Base-by-base conservation (phyloP, 1,139 yeast genomes). In the Suzukiozyma palmioleophila region DNA sequence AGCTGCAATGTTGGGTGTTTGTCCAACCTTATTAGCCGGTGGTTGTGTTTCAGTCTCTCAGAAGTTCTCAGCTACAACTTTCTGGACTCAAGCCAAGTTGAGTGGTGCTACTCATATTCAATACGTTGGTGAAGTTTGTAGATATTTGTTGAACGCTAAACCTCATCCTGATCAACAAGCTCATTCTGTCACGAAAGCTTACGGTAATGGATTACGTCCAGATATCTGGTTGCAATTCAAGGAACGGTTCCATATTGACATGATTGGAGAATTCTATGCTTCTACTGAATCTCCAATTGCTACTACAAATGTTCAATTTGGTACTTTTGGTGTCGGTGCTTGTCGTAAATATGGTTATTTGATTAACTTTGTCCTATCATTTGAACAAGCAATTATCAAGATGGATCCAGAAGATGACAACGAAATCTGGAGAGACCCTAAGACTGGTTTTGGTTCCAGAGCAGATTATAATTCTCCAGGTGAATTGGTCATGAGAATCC, bases 61-160 rank as follows among this genome's bases (percentile, higher is more conserved):
- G 50, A 87, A 86, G 61, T 92, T 92, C 59, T 84, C 95, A 2
- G 83, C 95, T 2, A 71, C 85, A 3, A 77, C 88, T 2, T 89
- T 87, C 59, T 90, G 98, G 97, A 84, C 92, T 18, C 96, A 90
- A 59, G 94, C 86, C 5, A 81, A 73, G 51, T 56, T 86, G 32
- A 62, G 81, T 22, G 64, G 72, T 1, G 86, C 96, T 3, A 85
- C 95, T 8, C 87, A 86, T 48, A 75, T 88, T 41, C 97, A 90
- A 63, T 90, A 90, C 51, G 97, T 92, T 12, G 98, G 98, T 18
- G 98, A 92, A 62, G 90, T 89, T 32, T 88, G 97, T 60, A 77
- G 98, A 41, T 92, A 89, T 57, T 70, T 90, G 46, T 64, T 86
- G 46, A 80, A 83, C 49, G 73, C 92, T 2, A 81, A 84, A 34